Evolutionary conservation across 2,329 filamentous ascomycete genomes (phyloP), one percentile per base, ranked within the genome.

Genomic region (Penicillium expansum): DNA sequence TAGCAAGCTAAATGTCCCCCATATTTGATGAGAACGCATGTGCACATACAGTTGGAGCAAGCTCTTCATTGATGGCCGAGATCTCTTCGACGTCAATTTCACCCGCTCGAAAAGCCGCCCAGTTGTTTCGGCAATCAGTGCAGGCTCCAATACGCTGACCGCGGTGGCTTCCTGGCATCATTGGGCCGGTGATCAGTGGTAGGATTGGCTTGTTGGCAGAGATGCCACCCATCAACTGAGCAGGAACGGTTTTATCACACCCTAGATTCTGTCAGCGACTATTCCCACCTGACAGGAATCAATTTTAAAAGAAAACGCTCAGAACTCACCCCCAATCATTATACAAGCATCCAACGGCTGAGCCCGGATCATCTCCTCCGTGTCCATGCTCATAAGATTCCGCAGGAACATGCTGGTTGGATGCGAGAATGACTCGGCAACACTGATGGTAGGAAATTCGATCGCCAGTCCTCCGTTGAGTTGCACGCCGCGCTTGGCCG

Each of bases 381-480:
- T 91, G 67, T 91, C 88, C 86, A 91, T 89, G 62, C 85, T 87
- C 88, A 91, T 91, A 55, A 91, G 67, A 62, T 91, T 91, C 32
- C 88, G 74, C 47, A 91, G 67, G 54, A 85, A 90, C 88, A 91
- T 90, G 74, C 87, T 90, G 5, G 88, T 90, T 2, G 88, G 88
- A 43, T 81, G 77, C 0, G 87, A 80, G 67, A 91, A 91, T 3
- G 79, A 82, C 77, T 91, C 88, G 62, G 88, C 85, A 0, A 91
- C 68, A 60, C 85, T 89, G 53, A 91, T 90, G 0, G 88, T 91
- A 0, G 88, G 88, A 62, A 91, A 91, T 37, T 90, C 87, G 22
- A 91, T 80, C 0, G 88, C 85, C 29, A 91, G 71, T 0, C 87
- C 88, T 3, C 88, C 88, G 45, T 77, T 79, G 0, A 90, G 76